These are phyloP conservation scores for Sugiyamaella grinbergsii DNA, from an alignment of 1,139 yeast genomes.

Conservation along the genomic window DNA sequence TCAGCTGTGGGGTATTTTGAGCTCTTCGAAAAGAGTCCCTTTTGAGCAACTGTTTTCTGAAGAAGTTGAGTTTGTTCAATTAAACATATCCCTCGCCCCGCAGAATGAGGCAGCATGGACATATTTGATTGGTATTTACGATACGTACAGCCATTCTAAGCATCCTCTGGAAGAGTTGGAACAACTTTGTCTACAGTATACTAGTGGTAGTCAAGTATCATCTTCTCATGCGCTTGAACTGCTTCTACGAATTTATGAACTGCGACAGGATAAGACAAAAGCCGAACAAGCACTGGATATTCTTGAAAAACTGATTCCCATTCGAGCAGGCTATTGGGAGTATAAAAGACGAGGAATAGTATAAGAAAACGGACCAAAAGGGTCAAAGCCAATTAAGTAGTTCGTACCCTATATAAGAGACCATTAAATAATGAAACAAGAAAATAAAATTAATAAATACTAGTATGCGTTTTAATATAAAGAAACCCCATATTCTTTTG, in stretches of 20 bases:
- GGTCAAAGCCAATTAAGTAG: no score
- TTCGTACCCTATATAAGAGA: no score
- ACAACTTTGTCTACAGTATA: conserved; percentile 49
- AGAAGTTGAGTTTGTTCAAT: conserved; percentile 53
- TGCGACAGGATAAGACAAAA: conserved; percentile 38
- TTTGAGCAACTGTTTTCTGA: conserved; percentile 36
- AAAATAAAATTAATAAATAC: background rate
- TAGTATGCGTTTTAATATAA: conserved; percentile 1
- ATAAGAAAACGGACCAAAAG: background rate
- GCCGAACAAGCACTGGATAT: conserved; percentile 52
- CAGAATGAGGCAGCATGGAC: conserved; percentile 91
- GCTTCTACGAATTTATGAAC: conserved; percentile 54
- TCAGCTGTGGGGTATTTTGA: conserved; percentile 16
- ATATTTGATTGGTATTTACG: conserved; percentile 65
- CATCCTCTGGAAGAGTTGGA: conserved; percentile 45
- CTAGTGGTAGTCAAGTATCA: conserved; percentile 42
- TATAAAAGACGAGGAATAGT: conserved; percentile 29
- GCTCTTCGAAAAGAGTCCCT: background rate
- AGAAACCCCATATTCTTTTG: conserved; percentile 32
- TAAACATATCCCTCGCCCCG: conserved; percentile 60
- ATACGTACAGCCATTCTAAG: conserved; percentile 39
- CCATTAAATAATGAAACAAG: background rate
- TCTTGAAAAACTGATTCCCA: conserved; percentile 63
- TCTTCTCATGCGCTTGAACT: conserved; percentile 71
- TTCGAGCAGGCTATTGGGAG: conserved; percentile 68